These are phyloP conservation scores for Solanum clarkiae DNA, from an alignment of 257 asterid genomes.

Conservation along the genomic window DNA sequence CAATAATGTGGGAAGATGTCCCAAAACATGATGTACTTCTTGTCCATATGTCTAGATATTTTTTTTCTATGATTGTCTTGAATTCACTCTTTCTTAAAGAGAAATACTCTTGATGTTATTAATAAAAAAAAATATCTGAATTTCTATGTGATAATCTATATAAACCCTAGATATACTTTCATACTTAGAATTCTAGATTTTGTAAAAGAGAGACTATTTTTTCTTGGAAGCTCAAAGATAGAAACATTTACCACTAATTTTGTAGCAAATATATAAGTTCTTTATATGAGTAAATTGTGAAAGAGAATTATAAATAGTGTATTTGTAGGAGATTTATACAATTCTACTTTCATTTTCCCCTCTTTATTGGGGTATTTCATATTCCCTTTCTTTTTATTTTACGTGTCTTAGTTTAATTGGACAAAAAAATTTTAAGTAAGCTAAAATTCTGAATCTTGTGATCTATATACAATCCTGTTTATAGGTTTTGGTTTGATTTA, in stretches of 20 bases:
- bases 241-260: too few species aligned
- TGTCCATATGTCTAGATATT: neutral
- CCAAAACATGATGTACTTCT: neutral
- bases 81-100: neutral
- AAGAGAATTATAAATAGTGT: neutral
- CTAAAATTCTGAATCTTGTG: neutral
- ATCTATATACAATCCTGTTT: neutral
- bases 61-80: neutral
- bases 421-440: neutral
- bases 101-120: neutral
- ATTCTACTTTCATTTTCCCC: neutral
- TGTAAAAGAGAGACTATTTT: neutral
- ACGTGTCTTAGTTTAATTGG: neutral
- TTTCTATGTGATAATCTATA: neutral
- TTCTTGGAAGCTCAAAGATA: neutral
- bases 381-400: neutral
- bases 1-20: neutral
- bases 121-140: neutral
- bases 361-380: neutral
- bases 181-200: neutral
- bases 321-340: neutral
- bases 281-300: neutral
- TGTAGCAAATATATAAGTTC: neutral
- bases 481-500: neutral
- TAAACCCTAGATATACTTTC: neutral